Conservation (phyloP, 495 filamentous ascomycete species). For the Talaromyces nanjingensis region DNA sequence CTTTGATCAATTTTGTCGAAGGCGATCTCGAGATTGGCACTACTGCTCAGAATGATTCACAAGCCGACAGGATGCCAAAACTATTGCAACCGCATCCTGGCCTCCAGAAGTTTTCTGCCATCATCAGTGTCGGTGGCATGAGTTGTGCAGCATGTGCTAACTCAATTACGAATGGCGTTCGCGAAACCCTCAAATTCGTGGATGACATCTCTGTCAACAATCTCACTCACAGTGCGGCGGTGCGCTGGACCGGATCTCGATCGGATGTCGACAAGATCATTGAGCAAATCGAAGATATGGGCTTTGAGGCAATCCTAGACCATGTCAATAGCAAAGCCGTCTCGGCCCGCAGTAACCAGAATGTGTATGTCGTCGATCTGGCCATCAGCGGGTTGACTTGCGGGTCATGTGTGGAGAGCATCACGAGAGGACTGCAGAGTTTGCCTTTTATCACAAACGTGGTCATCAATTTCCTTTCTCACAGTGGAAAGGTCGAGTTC, state of each 20-base stretch:
- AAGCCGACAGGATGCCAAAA: background rate
- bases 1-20: background rate
- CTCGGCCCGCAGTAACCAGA: slow-evolving; percentile 19
- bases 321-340: slow-evolving; percentile 17
- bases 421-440: slow-evolving; percentile 58
- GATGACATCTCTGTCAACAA: slow-evolving; percentile 48
- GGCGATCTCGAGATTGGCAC: background rate
- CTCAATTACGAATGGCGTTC: slow-evolving; percentile 43
- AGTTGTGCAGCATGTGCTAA: slow-evolving; percentile 56
- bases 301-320: slow-evolving; percentile 47
- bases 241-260: slow-evolving; percentile 36
- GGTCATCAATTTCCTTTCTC: slow-evolving; percentile 62
- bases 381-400: slow-evolving; percentile 83
- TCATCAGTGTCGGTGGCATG: slow-evolving; percentile 53
- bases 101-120: slow-evolving; percentile 28
- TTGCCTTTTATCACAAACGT: slow-evolving; percentile 57
- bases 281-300: slow-evolving; percentile 46
- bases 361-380: slow-evolving; percentile 49
- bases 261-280: slow-evolving; percentile 36
- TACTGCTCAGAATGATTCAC: background rate
- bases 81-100: background rate
- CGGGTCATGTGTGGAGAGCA: slow-evolving; percentile 58
- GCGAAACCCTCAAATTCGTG: slow-evolving; percentile 39
- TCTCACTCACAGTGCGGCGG: slow-evolving; percentile 49
- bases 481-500: slow-evolving; percentile 65